These are phyloP conservation scores for Sclerotinia borealis DNA, from an alignment of 2,329 filamentous ascomycete species.

Conservation along the genomic window DNA sequence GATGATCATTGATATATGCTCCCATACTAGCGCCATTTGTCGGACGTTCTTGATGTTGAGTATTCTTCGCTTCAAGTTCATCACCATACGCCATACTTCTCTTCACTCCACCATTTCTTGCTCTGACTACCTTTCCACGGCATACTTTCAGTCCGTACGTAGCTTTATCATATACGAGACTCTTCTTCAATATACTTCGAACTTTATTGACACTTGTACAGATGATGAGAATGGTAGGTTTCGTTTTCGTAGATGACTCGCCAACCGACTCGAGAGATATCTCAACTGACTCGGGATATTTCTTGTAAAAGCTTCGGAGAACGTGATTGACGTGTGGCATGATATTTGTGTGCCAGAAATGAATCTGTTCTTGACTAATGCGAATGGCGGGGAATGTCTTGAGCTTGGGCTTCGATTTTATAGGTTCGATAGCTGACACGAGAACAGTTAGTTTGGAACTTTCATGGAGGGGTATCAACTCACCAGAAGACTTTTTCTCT, in stretches of 20 bases:
- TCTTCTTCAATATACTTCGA: conserved; percentile 62
- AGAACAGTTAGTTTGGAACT: conserved; percentile 2
- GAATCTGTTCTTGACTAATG: conserved; percentile 54
- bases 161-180: conserved; percentile 60
- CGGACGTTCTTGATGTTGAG: conserved; percentile 71
- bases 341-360: conserved; percentile 65
- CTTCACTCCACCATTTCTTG: conserved; percentile 40
- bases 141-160: conserved; percentile 66
- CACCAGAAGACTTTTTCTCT: conserved; percentile 23
- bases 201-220: conserved; percentile 71
- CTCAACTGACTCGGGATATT: conserved; percentile 69
- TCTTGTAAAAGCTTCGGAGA: conserved; percentile 63
- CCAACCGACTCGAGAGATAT: conserved; percentile 73
- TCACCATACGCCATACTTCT: conserved; percentile 39
- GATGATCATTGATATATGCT: conserved; percentile 77
- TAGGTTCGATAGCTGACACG: conserved; percentile 14
- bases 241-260: conserved; percentile 57
- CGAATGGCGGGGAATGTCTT: conserved; percentile 55
- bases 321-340: conserved; percentile 70
- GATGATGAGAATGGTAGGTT: conserved; percentile 69
- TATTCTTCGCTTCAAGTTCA: conserved; percentile 54
- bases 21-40: conserved; percentile 88
- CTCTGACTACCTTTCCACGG: conserved; percentile 60
- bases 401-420: conserved; percentile 38
- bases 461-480: neutral